These are phyloP conservation scores for Trichosporon inkin DNA, from an alignment of 1,284 basidiomycete species.

Conservation along the genomic window DNA sequence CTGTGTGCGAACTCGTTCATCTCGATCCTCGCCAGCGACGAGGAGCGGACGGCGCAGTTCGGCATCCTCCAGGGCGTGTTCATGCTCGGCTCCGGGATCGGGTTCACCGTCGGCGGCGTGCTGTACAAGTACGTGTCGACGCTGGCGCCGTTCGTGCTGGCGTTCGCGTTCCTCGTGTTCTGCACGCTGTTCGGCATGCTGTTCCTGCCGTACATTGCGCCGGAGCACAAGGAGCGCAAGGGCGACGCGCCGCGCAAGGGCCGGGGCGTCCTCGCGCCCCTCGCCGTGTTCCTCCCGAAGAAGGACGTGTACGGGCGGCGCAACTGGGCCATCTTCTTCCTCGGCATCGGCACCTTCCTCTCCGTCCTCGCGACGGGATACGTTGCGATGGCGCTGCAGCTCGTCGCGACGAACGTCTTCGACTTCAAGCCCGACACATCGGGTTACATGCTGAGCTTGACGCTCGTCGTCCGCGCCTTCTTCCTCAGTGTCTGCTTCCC, in stretches of 20 bases:
- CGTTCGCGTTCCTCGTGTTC: slow-evolving; percentile 39
- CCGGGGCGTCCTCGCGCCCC: slow-evolving; percentile 38
- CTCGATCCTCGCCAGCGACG: slow-evolving; percentile 29
- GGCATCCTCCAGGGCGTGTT: slow-evolving; percentile 41
- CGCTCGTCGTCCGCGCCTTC: slow-evolving; percentile 37
- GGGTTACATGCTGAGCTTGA: slow-evolving; percentile 38
- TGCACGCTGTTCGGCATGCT: slow-evolving; percentile 42
- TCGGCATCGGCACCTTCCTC: slow-evolving; percentile 43
- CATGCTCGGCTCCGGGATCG: slow-evolving; percentile 34
- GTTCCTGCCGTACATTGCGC: slow-evolving; percentile 46
- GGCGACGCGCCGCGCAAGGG: slow-evolving; percentile 18
- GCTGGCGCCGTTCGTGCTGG: slow-evolving; percentile 43
- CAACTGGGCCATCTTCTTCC: slow-evolving; percentile 40
- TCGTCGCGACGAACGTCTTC: slow-evolving; percentile 42
- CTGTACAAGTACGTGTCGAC: slow-evolving; percentile 31
- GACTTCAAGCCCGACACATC: slow-evolving; percentile 37
- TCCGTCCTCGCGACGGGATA: slow-evolving; percentile 46
- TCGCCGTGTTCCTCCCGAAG: slow-evolving; percentile 42
- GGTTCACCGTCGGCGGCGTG: slow-evolving; percentile 36
- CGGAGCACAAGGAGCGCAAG: slow-evolving; percentile 15
- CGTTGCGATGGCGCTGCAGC: slow-evolving; percentile 43
- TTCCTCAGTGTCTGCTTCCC: slow-evolving; percentile 47
- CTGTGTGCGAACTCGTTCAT: slow-evolving; percentile 41
- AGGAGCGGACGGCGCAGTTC: slow-evolving; percentile 42
- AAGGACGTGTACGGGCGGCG: slow-evolving; percentile 13